Conservation (phyloP, 768 basidiomycete genomes). For the Leccinum barrowsii region DNA sequence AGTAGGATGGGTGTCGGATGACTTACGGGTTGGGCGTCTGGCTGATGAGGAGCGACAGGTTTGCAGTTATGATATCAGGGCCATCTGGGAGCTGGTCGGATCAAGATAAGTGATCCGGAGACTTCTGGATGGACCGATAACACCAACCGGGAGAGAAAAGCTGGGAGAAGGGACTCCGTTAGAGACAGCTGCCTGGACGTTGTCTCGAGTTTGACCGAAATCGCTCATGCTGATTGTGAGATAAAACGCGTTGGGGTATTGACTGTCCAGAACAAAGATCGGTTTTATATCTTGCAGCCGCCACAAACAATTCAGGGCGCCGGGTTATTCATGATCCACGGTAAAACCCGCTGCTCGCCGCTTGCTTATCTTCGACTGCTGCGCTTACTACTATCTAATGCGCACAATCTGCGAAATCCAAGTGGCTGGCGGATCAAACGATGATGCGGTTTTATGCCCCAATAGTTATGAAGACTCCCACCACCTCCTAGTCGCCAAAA, state of each 20-base stretch:
- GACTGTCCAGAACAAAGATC: background rate
- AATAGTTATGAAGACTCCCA: conserved; percentile 2
- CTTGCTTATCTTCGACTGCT: background rate
- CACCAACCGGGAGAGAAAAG: conserved; percentile 40
- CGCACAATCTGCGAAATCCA: background rate
- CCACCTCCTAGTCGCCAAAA: background rate
- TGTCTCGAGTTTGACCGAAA: conserved; percentile 6
- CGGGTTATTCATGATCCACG: background rate
- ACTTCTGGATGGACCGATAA: background rate
- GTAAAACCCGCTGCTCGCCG: background rate
- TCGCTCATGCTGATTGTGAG: conserved; percentile 10
- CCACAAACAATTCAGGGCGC: background rate
- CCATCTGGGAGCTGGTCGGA: conserved; percentile 42
- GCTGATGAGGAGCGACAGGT: conserved; percentile 38
- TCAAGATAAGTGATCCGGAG: background rate
- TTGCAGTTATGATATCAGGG: conserved; percentile 48
- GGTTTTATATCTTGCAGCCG: background rate
- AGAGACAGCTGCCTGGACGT: conserved; percentile 29
- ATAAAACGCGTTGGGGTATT: background rate
- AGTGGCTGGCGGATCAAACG: background rate
- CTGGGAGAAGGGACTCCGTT: conserved; percentile 40
- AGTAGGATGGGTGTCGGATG: background rate
- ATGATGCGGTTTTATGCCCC: background rate
- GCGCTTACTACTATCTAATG: background rate
- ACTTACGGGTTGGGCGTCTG: conserved; percentile 40